Evolutionary conservation across 495 filamentous ascomycete species (phyloP).

Genomic region (Venustampulla echinocandica): DNA sequence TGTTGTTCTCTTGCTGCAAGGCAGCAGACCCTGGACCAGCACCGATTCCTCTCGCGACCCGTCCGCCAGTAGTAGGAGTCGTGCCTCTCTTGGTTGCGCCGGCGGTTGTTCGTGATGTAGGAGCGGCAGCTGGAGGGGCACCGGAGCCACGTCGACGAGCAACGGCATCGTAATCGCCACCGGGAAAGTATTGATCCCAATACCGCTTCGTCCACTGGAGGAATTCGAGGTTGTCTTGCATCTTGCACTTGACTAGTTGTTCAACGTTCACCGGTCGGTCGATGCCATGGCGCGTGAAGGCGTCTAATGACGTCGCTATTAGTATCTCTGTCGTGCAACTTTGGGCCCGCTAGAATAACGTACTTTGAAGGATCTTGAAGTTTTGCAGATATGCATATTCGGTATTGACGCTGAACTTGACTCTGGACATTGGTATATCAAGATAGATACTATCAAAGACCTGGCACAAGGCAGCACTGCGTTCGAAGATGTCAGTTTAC

Average conservation of each 20-base stretch:
- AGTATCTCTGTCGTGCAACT: slow-evolving; percentile 1
- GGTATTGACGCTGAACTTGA: slow-evolving; percentile 95
- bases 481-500: slow-evolving; percentile 1
- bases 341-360: not conserved
- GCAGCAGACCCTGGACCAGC: slow-evolving; percentile 53
- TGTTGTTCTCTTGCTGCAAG: slow-evolving; percentile 69
- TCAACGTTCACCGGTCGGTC: slow-evolving; percentile 84
- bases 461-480: slow-evolving; percentile 90
- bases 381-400: slow-evolving; percentile 98
- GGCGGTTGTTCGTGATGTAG: slow-evolving; percentile 37
- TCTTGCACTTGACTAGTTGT: slow-evolving; percentile 89
- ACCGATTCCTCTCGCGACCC: slow-evolving; percentile 40
- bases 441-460: slow-evolving; percentile 95
- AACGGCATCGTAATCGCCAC: slow-evolving; percentile 90
- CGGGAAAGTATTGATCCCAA: slow-evolving; percentile 97
- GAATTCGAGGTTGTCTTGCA: slow-evolving; percentile 99
- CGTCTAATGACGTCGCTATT: slow-evolving; percentile 41
- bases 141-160: slow-evolving; percentile 71
- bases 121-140: slow-evolving; percentile 41
- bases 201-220: slow-evolving; percentile 92
- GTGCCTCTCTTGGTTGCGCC: slow-evolving; percentile 59
- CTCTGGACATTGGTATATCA: slow-evolving; percentile 90
- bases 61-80: slow-evolving; percentile 60
- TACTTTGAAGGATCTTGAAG: slow-evolving; percentile 81
- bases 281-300: slow-evolving; percentile 75